Conservation (phyloP, 305 asterid genomes). For the Galium porrigens region DNA sequence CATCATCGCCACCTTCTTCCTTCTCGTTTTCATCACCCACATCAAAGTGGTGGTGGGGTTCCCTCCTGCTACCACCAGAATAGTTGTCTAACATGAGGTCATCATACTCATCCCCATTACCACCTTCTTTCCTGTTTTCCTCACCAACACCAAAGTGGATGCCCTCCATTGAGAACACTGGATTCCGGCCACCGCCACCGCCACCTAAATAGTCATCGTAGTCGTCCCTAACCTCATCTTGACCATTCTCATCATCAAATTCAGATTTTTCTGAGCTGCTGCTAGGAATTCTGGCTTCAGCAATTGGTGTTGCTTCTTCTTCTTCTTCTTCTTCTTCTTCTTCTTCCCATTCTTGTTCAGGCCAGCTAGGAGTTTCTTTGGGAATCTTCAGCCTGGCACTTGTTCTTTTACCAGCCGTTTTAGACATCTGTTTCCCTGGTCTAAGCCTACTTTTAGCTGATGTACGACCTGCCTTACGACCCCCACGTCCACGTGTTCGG, state of each 20-base stretch:
- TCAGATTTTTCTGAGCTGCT: constrained; percentile 52
- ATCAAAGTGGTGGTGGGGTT: constrained; percentile 13
- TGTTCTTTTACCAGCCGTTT: constrained; percentile 9
- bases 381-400: constrained; percentile 8
- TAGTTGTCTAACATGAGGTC: constrained; percentile 22
- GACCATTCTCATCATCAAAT: constrained; percentile 30
- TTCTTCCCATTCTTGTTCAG: constrained; percentile 28
- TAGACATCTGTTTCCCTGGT: constrained; percentile 19
- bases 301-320: constrained; percentile 23
- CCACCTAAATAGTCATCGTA: constrained; percentile 29
- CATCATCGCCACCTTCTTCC: constrained; percentile 15
- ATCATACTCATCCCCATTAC: constrained; percentile 31
- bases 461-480: constrained; percentile 37
- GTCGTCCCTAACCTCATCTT: constrained; percentile 26
- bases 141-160: constrained; percentile 14
- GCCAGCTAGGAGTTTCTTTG: constrained; percentile 20
- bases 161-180: neutral
- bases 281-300: constrained; percentile 30
- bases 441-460: constrained; percentile 33
- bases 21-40: constrained; percentile 16
- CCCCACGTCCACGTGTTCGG: constrained; percentile 32
- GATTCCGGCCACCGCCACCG: constrained; percentile 13
- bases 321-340: constrained; percentile 20
- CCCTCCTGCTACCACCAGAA: constrained; percentile 10
- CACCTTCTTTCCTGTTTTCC: constrained; percentile 17